Evolutionary conservation across 1,284 basidiomycete species (phyloP).

Genomic region (Bothia castanella): DNA sequence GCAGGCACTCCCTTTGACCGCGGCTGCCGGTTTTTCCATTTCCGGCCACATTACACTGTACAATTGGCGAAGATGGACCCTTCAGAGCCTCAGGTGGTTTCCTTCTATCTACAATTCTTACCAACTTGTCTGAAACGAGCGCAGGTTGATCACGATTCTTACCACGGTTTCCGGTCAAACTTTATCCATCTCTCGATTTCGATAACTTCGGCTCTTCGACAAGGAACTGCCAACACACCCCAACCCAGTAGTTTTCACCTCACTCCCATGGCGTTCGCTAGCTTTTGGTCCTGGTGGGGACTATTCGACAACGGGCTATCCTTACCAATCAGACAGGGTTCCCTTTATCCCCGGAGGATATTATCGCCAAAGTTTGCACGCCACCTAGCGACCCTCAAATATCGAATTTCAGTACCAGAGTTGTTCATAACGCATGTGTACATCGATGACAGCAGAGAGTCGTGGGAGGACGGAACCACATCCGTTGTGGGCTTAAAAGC

Average conservation of each 20-base stretch:
- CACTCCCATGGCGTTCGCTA: constrained; percentile 81
- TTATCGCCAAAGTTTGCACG: constrained; percentile 87
- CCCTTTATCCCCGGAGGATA: constrained; percentile 70
- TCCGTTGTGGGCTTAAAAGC: constrained; percentile 84
- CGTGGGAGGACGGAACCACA: constrained; percentile 78
- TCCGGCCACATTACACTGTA: constrained; percentile 81
- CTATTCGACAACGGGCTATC: constrained; percentile 81
- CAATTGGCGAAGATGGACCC: constrained; percentile 54
- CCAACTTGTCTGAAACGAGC: constrained; percentile 1
- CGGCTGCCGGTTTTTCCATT: constrained; percentile 78
- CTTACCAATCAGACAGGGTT: constrained; percentile 85
- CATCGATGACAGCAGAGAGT: constrained; percentile 70
- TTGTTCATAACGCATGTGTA: constrained; percentile 89
- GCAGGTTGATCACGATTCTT: constrained; percentile 70
- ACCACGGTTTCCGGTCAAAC: constrained; percentile 86
- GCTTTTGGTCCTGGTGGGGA: constrained; percentile 92
- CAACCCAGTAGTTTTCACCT: constrained; percentile 78
- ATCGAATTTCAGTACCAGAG: constrained; percentile 75
- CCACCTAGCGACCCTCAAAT: constrained; percentile 91
- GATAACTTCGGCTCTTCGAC: constrained; percentile 58
- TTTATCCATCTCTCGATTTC: constrained; percentile 94
- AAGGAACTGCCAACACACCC: constrained; percentile 21
- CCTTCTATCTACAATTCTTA: background rate
- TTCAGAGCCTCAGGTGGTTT: constrained; percentile 48
- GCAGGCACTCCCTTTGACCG: constrained; percentile 67